phyloP scores from a whole-genome alignment of 2,329 filamentous ascomycete species.

The Exophiala xenobiotica region DNA sequence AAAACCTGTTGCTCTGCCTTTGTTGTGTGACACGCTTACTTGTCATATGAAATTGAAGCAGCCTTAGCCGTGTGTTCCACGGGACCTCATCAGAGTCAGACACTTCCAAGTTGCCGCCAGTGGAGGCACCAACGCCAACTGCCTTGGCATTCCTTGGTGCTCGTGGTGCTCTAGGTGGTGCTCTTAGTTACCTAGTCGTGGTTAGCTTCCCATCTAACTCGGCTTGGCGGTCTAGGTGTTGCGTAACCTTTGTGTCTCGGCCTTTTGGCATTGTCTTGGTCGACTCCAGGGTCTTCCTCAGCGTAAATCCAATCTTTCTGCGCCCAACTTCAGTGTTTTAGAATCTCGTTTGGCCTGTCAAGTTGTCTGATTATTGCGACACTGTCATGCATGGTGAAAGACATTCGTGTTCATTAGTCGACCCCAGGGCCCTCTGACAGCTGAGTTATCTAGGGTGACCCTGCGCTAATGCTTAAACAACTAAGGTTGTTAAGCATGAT shows the following conservation, averaged over 20 bases:
- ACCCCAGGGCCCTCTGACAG: not conserved
- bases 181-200: no score
- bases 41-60: not conserved
- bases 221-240: slow-evolving; percentile 11
- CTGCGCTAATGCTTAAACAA: slow-evolving; percentile 24
- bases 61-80: not conserved
- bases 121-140: slow-evolving; percentile 7
- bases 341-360: not conserved
- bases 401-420: no score
- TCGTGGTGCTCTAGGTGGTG: no score
- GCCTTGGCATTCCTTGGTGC: slow-evolving; percentile 22
- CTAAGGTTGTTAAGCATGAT: slow-evolving; percentile 29
- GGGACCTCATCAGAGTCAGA: not conserved
- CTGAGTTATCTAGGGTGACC: not conserved
- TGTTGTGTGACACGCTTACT: not conserved
- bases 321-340: not conserved
- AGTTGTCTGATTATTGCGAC: no score
- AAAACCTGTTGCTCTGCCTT: not conserved
- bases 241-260: slow-evolving; percentile 18
- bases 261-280: no score
- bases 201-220: slow-evolving; percentile 9
- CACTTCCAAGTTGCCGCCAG: no score
- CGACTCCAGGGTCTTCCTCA: not conserved
- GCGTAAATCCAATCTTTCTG: not conserved
- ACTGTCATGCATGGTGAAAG: no score